Evolutionary conservation across 805 yeast species (phyloP).

Genomic region (Kluyveromyces wickerhamii): DNA sequence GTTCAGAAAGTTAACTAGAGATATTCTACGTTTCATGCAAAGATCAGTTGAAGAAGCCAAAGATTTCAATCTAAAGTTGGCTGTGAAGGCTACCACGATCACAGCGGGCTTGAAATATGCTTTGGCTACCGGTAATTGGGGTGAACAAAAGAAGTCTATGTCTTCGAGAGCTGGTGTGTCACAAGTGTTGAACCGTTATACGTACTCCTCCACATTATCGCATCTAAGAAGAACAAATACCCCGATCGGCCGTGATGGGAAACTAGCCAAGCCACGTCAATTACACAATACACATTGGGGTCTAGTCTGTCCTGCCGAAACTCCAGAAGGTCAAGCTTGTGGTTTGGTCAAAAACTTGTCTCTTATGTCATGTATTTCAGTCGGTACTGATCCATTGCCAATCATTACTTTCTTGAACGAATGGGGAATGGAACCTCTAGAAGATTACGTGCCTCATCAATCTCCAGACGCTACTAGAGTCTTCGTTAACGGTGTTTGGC

Average conservation of each 20-base stretch:
- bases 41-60: conserved; percentile 97
- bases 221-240: conserved; percentile 99
- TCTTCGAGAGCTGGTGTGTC: conserved; percentile 98
- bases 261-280: conserved; percentile 97
- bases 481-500: conserved; percentile 98
- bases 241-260: conserved; percentile 99
- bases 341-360: conserved; percentile 96
- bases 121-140: conserved; percentile 99
- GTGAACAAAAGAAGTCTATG: conserved; percentile 99
- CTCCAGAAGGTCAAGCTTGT: conserved; percentile 99
- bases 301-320: conserved; percentile 98
- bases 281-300: conserved; percentile 99
- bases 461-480: conserved; percentile 88
- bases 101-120: conserved; percentile 97
- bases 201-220: conserved; percentile 96
- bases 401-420: conserved; percentile 88
- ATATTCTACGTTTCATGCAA: conserved; percentile 96
- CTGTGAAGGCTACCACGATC: conserved; percentile 93
- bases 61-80: conserved; percentile 92
- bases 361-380: conserved; percentile 94
- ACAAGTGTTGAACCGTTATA: conserved; percentile 94
- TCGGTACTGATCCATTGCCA: conserved; percentile 95
- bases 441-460: conserved; percentile 89
- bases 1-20: conserved; percentile 91
- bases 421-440: conserved; percentile 99